Percentiles rank a stretch among this genome's conserved stretches.
These are phyloP conservation scores for Pichia sp. DNA, from an alignment of 1,139 yeast genomes.

Conservation along the genomic window DNA sequence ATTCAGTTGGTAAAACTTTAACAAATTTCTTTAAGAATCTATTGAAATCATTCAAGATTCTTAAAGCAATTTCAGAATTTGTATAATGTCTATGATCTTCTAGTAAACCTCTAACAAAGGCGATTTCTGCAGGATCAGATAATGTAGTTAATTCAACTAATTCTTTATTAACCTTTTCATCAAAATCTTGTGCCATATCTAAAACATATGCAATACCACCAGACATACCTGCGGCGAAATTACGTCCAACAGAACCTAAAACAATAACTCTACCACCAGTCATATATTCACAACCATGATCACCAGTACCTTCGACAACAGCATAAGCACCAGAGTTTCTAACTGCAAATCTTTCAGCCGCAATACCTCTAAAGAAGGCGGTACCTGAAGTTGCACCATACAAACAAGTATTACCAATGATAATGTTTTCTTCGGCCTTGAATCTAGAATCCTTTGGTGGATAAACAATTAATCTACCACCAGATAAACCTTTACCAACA, in stretches of 20 bases:
- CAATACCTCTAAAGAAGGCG: slow-evolving; percentile 93
- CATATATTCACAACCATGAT: slow-evolving; percentile 99
- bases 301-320: slow-evolving; percentile 96
- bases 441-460: slow-evolving; percentile 81
- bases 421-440: slow-evolving; percentile 93
- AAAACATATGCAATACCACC: slow-evolving; percentile 98
- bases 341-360: slow-evolving; percentile 97
- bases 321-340: slow-evolving; percentile 98
- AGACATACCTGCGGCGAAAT: slow-evolving; percentile 98
- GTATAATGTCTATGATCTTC: slow-evolving; percentile 96
- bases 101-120: slow-evolving; percentile 84
- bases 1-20: slow-evolving; percentile 88
- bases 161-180: slow-evolving; percentile 70
- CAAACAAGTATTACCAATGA: slow-evolving; percentile 95
- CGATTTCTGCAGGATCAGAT: slow-evolving; percentile 86
- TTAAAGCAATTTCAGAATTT: slow-evolving; percentile 81
- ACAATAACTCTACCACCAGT: slow-evolving; percentile 98
- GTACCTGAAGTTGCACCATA: slow-evolving; percentile 97
- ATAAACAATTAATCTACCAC: slow-evolving; percentile 87
- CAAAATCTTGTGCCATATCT: slow-evolving; percentile 90
- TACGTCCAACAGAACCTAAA: slow-evolving; percentile 85
- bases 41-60: slow-evolving; percentile 79
- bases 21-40: slow-evolving; percentile 84
- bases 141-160: slow-evolving; percentile 75
- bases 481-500: slow-evolving; percentile 95